Percentiles rank a stretch among this genome's conserved stretches.
Conservation (phyloP, 2,329 filamentous ascomycete genomes). For the Pleoardoris graminearum region DNA sequence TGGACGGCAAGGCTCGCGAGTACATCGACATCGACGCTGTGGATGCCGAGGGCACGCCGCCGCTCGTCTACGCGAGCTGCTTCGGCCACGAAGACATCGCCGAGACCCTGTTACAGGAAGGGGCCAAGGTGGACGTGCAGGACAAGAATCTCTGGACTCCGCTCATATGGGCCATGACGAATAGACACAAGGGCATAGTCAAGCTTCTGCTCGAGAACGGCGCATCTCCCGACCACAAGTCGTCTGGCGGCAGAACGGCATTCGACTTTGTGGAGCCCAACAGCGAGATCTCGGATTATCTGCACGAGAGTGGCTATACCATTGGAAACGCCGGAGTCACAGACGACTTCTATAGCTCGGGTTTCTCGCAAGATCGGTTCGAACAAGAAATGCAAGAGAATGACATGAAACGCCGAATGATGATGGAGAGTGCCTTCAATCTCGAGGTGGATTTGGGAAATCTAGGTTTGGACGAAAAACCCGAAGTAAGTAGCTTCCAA, state of each 20-base stretch:
- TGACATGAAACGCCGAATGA: conserved; percentile 93
- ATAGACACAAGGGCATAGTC: conserved; percentile 92
- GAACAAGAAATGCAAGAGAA: conserved; percentile 98
- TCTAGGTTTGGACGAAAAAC: conserved; percentile 91
- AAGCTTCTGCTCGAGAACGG: conserved; percentile 91
- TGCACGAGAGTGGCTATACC: conserved; percentile 91
- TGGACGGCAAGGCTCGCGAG: conserved; percentile 71
- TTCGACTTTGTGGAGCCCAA: conserved; percentile 95
- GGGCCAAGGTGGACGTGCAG: conserved; percentile 87
- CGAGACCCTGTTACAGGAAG: conserved; percentile 77
- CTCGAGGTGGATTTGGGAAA: conserved; percentile 95
- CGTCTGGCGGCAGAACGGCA: conserved; percentile 87
- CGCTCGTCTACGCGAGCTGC: conserved; percentile 95
- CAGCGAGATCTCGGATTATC: conserved; percentile 93
- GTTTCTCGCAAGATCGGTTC: conserved; percentile 89
- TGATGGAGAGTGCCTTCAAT: conserved; percentile 98
- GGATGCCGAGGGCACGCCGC: conserved; percentile 94
- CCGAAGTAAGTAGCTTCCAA: conserved; percentile 66
- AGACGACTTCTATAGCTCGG: conserved; percentile 93
- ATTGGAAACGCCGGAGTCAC: conserved; percentile 78
- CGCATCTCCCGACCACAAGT: conserved; percentile 94
- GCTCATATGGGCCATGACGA: conserved; percentile 99
- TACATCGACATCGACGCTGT: conserved; percentile 84
- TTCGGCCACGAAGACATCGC: conserved; percentile 95
- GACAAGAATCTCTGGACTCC: conserved; percentile 97